Evolutionary conservation across 129 eudicot species (phyloP).

Genomic region (Arctium minus): DNA sequence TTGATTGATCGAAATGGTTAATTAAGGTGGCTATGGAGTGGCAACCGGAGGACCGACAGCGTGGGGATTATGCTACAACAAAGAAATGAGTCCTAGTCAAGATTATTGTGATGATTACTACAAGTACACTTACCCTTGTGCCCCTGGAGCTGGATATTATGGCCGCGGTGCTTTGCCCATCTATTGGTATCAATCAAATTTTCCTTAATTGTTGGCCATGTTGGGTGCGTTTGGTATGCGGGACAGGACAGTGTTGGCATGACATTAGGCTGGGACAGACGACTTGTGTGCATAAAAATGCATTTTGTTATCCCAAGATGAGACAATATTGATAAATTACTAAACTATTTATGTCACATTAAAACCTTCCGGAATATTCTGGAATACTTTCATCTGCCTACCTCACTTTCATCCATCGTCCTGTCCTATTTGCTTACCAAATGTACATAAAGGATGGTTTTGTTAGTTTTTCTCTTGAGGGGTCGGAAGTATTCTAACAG

Average conservation of each 20-base stretch:
- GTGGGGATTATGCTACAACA: constrained; percentile 96
- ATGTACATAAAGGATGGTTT: not conserved
- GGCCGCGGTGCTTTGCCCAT: constrained; percentile 96
- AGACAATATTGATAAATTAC: too few species aligned
- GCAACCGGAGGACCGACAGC: constrained; percentile 97
- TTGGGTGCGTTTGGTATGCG: not conserved
- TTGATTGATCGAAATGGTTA: constrained; percentile 15
- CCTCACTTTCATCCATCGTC: too few species aligned
- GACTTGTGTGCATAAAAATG: not conserved
- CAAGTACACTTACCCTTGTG: constrained; percentile 78
- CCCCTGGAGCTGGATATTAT: constrained; percentile 86
- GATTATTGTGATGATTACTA: constrained; percentile 77
- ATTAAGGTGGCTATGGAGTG: constrained; percentile 94
- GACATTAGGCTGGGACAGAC: not conserved
- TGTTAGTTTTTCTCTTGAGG: too few species aligned
- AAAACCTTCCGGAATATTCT: too few species aligned
- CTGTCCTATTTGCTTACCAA: not conserved
- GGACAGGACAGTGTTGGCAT: not conserved
- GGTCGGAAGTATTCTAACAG: not conserved
- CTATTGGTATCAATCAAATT: constrained; percentile 55
- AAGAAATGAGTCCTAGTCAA: constrained; percentile 89
- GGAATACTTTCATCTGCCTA: not conserved
- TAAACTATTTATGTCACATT: too few species aligned
- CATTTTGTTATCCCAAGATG: not conserved
- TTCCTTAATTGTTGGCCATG: not conserved